These are phyloP conservation scores for Plasmodium falciparum DNA, from an alignment of 169 alveolate genomes.

Conservation along the genomic window DNA sequence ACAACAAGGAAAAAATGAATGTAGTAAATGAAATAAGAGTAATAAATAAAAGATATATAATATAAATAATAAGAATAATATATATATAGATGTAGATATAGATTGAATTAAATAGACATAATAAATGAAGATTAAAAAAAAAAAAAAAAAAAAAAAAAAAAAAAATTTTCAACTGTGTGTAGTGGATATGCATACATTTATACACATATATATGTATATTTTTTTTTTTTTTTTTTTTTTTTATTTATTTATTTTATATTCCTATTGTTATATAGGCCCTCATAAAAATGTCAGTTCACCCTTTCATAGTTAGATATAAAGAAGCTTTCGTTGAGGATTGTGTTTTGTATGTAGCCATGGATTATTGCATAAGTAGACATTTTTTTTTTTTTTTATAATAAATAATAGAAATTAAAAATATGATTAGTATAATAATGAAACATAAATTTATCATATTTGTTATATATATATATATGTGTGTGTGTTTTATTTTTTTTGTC, in stretches of 20 bases:
- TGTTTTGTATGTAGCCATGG: slow-evolving; percentile 70
- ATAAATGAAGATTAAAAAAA: background rate
- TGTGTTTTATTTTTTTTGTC: slow-evolving; percentile 6
- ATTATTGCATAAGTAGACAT: slow-evolving; percentile 49
- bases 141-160: slow-evolving; percentile 2
- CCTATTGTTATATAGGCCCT: slow-evolving; percentile 35
- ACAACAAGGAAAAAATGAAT: slow-evolving; percentile 69
- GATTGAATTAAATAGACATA: background rate
- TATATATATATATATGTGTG: background rate
- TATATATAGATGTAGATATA: too few relatives aligned
- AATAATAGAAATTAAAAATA: too few relatives aligned
- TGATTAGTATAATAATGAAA: too few relatives aligned
- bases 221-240: slow-evolving; percentile 4
- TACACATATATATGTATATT: background rate
- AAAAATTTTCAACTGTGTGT: background rate
- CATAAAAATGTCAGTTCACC: slow-evolving; percentile 71
- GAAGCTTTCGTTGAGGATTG: slow-evolving; percentile 69
- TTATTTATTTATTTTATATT: slow-evolving; percentile 1
- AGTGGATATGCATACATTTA: background rate
- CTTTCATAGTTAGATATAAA: slow-evolving; percentile 74
- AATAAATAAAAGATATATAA: background rate
- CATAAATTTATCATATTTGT: background rate
- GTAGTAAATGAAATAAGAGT: slow-evolving; percentile 52
- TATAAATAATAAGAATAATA: background rate
- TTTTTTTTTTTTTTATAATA: slow-evolving; percentile 5